A percentile compares a stretch with the other conserved stretches of the same genome.
Conservation (phyloP, 2,329 filamentous ascomycete species). For the Cytospora mali region DNA sequence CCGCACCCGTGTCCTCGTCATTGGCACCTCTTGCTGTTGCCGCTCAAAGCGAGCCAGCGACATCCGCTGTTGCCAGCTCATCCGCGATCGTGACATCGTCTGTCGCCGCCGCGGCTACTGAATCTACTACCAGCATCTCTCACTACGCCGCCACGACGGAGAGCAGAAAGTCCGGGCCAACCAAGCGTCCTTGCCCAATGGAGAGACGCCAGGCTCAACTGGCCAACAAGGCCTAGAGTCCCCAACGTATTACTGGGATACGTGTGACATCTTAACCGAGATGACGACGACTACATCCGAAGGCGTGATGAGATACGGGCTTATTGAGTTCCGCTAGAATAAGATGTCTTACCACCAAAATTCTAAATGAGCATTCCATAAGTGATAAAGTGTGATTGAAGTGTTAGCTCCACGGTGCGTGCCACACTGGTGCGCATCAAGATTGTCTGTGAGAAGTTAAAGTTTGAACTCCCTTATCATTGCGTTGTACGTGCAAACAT, state of each 20-base stretch:
- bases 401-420: too few species aligned
- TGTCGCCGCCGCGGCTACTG: background rate
- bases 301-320: too few species aligned
- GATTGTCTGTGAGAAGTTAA: too few species aligned
- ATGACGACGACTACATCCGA: too few species aligned
- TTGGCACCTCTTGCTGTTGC: background rate
- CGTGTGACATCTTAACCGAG: background rate
- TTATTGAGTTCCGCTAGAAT: too few species aligned
- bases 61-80: background rate
- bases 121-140: background rate
- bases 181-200: constrained; percentile 3
- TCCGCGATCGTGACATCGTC: constrained; percentile 5
- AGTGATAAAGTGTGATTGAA: too few species aligned
- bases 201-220: background rate
- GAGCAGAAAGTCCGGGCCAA: background rate
- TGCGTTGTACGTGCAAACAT: too few species aligned
- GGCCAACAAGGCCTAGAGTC: background rate
- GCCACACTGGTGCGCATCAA: too few species aligned
- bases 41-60: background rate
- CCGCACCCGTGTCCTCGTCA: background rate
- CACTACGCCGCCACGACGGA: background rate
- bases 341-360: too few species aligned
- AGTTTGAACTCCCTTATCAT: too few species aligned
- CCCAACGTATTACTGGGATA: rapidly evolving
- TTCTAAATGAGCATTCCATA: too few species aligned